Conservation (phyloP, 768 basidiomycete genomes). For the Tricholoma sp. region DNA sequence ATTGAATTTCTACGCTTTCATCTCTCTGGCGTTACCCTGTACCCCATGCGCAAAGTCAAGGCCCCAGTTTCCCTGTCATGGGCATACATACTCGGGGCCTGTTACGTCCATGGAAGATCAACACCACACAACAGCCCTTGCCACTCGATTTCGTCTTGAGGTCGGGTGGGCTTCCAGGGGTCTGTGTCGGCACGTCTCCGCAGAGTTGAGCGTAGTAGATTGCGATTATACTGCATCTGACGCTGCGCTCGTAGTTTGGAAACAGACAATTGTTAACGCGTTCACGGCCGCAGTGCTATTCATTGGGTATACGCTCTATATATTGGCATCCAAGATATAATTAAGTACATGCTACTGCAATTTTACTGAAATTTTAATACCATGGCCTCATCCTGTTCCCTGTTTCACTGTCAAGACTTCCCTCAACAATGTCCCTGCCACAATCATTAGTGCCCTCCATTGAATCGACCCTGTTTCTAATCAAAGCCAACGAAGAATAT, state of each 20-base stretch:
- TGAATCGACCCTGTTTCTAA: no score
- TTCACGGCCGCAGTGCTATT: neutral
- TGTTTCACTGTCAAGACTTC: no score
- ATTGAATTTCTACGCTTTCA: neutral
- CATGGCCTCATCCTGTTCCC: no score
- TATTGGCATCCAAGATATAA: no score
- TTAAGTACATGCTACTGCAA: no score
- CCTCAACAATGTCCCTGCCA: no score
- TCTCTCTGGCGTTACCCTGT: neutral
- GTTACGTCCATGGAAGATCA: constrained; percentile 73
- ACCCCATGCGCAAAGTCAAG: constrained; percentile 64
- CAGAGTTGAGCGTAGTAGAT: constrained; percentile 55
- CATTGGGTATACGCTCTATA: no score
- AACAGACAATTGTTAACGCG: constrained; percentile 57
- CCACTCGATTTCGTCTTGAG: constrained; percentile 56
- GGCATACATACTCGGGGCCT: constrained; percentile 43
- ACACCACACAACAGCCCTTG: constrained; percentile 33
- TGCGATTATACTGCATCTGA: constrained; percentile 9
- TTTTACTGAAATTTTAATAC: no score
- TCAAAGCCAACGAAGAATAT: no score
- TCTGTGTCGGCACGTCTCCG: constrained; percentile 40
- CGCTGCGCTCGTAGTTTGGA: constrained; percentile 61
- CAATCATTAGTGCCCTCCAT: no score
- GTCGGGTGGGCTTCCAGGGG: constrained; percentile 39
- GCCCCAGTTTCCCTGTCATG: constrained; percentile 34